A percentile compares a stretch with the other conserved stretches of the same genome.
phyloP scores from a whole-genome alignment of 345 rosid species.

The Rhizophora apiculata region DNA sequence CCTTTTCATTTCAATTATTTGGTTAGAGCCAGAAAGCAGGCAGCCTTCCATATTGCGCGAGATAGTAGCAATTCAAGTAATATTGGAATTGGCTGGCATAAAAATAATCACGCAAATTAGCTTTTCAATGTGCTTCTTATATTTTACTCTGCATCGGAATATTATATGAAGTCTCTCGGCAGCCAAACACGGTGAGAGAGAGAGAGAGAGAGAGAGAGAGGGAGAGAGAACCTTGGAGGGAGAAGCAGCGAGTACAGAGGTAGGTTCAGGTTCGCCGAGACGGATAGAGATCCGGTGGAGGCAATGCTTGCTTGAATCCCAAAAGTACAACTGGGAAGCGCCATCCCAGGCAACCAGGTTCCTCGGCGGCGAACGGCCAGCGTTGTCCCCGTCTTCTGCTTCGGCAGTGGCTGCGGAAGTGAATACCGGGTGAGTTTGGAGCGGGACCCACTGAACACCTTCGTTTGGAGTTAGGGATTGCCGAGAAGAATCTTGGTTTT shows the following conservation, averaged over 20 bases:
- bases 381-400: conserved; percentile 14
- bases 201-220: background rate
- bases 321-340: conserved; percentile 69
- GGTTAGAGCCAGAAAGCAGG: no score
- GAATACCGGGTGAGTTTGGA: conserved; percentile 69
- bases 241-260: conserved; percentile 66
- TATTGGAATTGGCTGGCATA: background rate
- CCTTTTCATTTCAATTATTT: no score
- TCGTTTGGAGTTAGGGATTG: conserved; percentile 51
- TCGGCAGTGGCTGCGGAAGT: conserved; percentile 25
- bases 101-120: background rate
- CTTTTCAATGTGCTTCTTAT: background rate
- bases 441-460: conserved; percentile 65
- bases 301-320: conserved; percentile 55
- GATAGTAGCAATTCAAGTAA: background rate
- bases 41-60: no score
- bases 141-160: background rate
- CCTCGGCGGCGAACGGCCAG: conserved; percentile 29
- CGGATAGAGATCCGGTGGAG: conserved; percentile 80
- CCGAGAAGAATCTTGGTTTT: conserved; percentile 25
- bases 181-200: background rate
- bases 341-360: conserved; percentile 87
- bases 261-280: conserved; percentile 83
- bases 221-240: conserved; percentile 60
- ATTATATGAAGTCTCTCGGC: background rate